These are phyloP conservation scores for Periconia sp. DNA, from an alignment of 2,329 filamentous ascomycete genomes.

Conservation along the genomic window DNA sequence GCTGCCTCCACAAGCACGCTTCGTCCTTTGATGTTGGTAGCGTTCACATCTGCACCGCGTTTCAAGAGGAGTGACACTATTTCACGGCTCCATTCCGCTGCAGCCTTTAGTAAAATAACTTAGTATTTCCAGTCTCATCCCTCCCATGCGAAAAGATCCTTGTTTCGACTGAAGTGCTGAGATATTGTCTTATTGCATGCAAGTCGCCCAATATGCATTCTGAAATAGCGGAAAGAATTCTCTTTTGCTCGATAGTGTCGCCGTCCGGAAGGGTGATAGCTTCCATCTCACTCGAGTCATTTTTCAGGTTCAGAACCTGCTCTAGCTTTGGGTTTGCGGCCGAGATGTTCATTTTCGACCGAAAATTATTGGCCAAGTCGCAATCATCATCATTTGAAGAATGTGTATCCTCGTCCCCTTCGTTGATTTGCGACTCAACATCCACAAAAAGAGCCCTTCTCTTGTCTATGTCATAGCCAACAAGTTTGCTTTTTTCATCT, in stretches of 20 bases:
- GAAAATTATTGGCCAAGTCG: not conserved
- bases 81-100: too few relatives aligned
- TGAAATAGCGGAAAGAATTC: not conserved
- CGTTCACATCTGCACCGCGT: too few relatives aligned
- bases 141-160: not conserved
- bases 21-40: too few relatives aligned
- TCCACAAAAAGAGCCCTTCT: slow-evolving; percentile 1
- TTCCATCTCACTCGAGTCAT: not conserved
- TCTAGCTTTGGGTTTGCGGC: not conserved
- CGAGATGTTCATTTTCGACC: not conserved
- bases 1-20: too few relatives aligned
- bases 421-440: not conserved
- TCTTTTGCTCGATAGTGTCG: not conserved
- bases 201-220: not conserved
- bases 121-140: not conserved
- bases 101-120: too few relatives aligned
- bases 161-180: slow-evolving; percentile 1
- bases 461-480: slow-evolving; percentile 1
- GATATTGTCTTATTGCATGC: slow-evolving; percentile 1
- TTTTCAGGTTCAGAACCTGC: not conserved
- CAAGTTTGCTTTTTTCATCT: not conserved
- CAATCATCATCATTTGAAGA: not conserved
- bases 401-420: not conserved
- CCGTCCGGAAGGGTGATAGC: not conserved
- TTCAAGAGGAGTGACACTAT: too few relatives aligned